phyloP scores from a whole-genome alignment of 805 yeast genomes.

The Hanseniaspora vineae region DNA sequence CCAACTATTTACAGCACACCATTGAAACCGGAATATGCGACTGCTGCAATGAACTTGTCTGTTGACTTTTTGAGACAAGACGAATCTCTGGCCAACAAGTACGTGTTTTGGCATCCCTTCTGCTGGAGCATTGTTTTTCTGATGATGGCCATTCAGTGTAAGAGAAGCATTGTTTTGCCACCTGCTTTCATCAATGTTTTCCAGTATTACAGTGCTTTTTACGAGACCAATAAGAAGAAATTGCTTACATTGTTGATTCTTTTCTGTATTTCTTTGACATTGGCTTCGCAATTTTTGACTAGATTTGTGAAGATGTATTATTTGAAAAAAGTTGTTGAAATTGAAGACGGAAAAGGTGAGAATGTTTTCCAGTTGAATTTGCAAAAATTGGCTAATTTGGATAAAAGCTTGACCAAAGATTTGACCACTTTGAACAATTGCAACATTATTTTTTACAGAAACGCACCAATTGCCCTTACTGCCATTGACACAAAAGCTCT shows the following conservation, averaged over 20 bases:
- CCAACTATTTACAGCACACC: slow-evolving; percentile 37
- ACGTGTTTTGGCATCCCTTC: slow-evolving; percentile 34
- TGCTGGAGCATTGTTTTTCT: slow-evolving; percentile 6
- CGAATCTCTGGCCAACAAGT: slow-evolving; percentile 34
- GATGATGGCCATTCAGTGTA: slow-evolving; percentile 7
- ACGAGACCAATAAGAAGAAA: slow-evolving; percentile 15
- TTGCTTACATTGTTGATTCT: slow-evolving; percentile 27
- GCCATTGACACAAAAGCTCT: slow-evolving; percentile 17
- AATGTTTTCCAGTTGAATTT: slow-evolving; percentile 41
- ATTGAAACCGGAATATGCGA: slow-evolving; percentile 44
- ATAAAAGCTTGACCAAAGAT: slow-evolving; percentile 16
- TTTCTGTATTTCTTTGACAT: slow-evolving; percentile 24
- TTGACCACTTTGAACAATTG: slow-evolving; percentile 34
- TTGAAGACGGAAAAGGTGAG: slow-evolving; percentile 25
- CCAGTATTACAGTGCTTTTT: slow-evolving; percentile 4
- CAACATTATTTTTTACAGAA: slow-evolving; percentile 46
- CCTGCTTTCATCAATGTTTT: slow-evolving; percentile 5
- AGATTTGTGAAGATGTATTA: slow-evolving; percentile 36
- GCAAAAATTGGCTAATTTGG: slow-evolving; percentile 29
- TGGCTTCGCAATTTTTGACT: slow-evolving; percentile 29
- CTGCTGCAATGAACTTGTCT: slow-evolving; percentile 48
- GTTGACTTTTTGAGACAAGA: slow-evolving; percentile 42
- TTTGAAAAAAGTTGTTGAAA: slow-evolving; percentile 25
- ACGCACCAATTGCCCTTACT: slow-evolving; percentile 56
- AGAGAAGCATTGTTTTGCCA: slow-evolving; percentile 2